phyloP scores from a whole-genome alignment of 2,329 filamentous ascomycete species.

The Aspergillus oerlinghausenensis region DNA sequence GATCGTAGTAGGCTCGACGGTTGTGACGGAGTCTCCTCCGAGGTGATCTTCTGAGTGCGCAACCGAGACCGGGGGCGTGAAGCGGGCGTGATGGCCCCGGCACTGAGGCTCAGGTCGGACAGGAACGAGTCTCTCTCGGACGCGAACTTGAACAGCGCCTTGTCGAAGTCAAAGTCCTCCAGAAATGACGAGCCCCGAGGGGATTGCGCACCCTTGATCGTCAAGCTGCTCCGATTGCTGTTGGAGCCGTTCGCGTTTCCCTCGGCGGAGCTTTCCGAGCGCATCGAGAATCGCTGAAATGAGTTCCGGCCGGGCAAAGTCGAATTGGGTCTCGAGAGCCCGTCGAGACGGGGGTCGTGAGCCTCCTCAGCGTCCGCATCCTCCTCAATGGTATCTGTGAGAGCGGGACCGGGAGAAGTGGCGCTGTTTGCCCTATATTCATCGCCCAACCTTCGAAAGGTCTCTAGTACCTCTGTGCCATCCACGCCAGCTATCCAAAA shows the following conservation, averaged over 20 bases:
- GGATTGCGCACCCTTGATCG: constrained; percentile 47
- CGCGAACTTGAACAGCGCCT: constrained; percentile 88
- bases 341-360: constrained; percentile 21
- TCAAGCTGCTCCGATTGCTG: constrained; percentile 62
- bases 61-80: constrained; percentile 69
- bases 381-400: constrained; percentile 59
- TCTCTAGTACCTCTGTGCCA: constrained; percentile 43
- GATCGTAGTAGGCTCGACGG: constrained; percentile 48
- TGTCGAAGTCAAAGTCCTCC: constrained; percentile 86
- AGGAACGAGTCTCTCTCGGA: constrained; percentile 91
- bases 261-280: constrained; percentile 46
- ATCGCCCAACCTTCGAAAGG: constrained; percentile 39
- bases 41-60: constrained; percentile 74
- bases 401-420: constrained; percentile 32
- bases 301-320: constrained; percentile 34
- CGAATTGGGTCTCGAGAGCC: constrained; percentile 39
- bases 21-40: constrained; percentile 57
- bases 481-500: constrained; percentile 59
- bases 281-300: constrained; percentile 40
- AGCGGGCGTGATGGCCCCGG: constrained; percentile 69
- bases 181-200: constrained; percentile 39
- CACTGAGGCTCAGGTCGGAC: constrained; percentile 83
- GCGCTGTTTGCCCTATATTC: constrained; percentile 38
- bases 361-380: constrained; percentile 54
- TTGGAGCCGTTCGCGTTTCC: constrained; percentile 41